Base-by-base conservation (phyloP, 129 eudicot genomes). In the Pulicaria dysenterica region DNA sequence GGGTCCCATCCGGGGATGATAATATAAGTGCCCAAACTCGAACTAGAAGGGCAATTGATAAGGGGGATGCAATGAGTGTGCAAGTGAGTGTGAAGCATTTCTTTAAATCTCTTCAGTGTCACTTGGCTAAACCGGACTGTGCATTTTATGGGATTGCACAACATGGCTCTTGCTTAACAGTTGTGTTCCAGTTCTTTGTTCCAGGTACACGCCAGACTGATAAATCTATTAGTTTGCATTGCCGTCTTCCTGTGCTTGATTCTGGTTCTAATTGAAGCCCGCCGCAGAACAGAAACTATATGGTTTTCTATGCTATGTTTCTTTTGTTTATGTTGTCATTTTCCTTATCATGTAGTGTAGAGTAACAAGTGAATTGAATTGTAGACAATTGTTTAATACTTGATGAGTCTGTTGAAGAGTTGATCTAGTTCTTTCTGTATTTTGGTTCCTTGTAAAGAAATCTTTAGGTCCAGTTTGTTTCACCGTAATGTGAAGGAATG, bases 191-290 rank as follows among this genome's bases (percentile, higher is more conserved):
- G 89, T 94, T 94, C 75, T 90, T 82, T 17, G 72, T 94, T 49
- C 96, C 97, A 0, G 97, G 97, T 40, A 90, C 99, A 0, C 89
- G 85, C 61, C 91, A 86, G 62, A 94, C 93, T 5, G 96, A 94
- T 78, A 94, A 88, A 54, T 86, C 99, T 4, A 82, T 90, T 34
- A 94, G 99, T 75, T 73, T 94, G 84, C 97, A 94, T 70, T 94
- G 99, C 39, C 83, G 97, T 49, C 97, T 94, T 73, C 99, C 99
- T 43, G 96, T 94, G 4, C 99, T 94, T 71, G 97, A 94, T 79
- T 88, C 99, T 15, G 96, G 97, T 61, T 61, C 91, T 6, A 81
- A 58, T 67, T 91, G 77, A 88, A 67, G 65, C 31, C 39, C 19
- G 31, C 44, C 51, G 19, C 1, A 31, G 55, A 24, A 46, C 38